phyloP scores from a whole-genome alignment of 352 stramenopile genomes.

The Plasmopara halstedii region DNA sequence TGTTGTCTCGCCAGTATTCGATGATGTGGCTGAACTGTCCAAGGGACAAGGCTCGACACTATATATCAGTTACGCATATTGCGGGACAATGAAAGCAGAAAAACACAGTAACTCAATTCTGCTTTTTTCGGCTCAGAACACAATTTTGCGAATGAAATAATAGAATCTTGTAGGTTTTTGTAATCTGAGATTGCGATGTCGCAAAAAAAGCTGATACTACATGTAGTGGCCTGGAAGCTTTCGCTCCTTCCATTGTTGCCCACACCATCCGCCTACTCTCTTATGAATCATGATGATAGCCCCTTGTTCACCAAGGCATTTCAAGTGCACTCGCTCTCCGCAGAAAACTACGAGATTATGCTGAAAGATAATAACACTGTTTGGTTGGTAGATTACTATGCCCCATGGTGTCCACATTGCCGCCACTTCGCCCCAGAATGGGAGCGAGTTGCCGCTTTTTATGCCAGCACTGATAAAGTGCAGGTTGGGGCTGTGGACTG shows the following conservation, averaged over 20 bases:
- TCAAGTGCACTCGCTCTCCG: slow-evolving; percentile 38
- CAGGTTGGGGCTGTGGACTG: slow-evolving; percentile 75
- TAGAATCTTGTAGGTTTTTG: too few relatives aligned
- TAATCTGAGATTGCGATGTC: too few relatives aligned
- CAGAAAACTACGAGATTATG: slow-evolving; percentile 34
- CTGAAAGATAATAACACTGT: slow-evolving; percentile 43
- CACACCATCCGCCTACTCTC: slow-evolving; percentile 10
- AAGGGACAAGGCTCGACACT: too few relatives aligned
- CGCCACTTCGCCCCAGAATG: slow-evolving; percentile 65
- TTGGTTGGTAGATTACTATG: slow-evolving; percentile 83
- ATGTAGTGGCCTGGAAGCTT: slow-evolving; percentile 1
- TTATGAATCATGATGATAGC: slow-evolving; percentile 33
- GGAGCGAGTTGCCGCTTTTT: slow-evolving; percentile 65
- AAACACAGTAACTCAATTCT: too few relatives aligned
- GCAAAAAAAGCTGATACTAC: neutral
- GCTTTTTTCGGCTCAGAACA: too few relatives aligned
- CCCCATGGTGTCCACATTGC: slow-evolving; percentile 80
- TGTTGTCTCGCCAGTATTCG: too few relatives aligned
- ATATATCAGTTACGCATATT: too few relatives aligned
- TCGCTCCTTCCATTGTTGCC: slow-evolving; percentile 7
- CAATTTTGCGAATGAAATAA: too few relatives aligned
- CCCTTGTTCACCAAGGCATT: slow-evolving; percentile 67
- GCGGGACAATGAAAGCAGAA: too few relatives aligned
- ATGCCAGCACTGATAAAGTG: slow-evolving; percentile 41
- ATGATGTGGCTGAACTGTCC: too few relatives aligned